A percentile compares a stretch with the other conserved stretches of the same genome.
phyloP scores from a whole-genome alignment of 495 filamentous ascomycete species.

The Clavariopsis aquatica region DNA sequence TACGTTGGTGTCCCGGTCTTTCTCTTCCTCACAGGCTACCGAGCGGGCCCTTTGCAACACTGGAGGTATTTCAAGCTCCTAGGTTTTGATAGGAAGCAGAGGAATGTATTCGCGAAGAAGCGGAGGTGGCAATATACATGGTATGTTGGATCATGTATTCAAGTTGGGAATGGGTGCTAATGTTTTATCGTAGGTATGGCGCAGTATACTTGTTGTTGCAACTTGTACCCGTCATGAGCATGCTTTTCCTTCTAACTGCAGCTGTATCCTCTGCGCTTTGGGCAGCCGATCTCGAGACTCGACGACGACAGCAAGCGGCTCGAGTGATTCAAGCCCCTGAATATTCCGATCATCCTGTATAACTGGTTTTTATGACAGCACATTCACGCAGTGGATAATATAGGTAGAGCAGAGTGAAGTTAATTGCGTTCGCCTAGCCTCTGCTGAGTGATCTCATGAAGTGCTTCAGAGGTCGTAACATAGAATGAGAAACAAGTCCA shows the following conservation, averaged over 20 bases:
- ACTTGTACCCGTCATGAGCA: conserved; percentile 62
- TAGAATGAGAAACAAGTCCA: too few relatives aligned
- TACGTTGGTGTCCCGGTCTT: conserved; percentile 65
- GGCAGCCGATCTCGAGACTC: conserved; percentile 59
- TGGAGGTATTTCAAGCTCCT: conserved; percentile 66
- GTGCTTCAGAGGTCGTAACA: too few relatives aligned
- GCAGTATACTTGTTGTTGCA: conserved; percentile 62
- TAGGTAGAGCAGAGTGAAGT: background rate
- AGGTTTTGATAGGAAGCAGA: conserved; percentile 58
- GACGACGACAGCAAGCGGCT: conserved; percentile 26
- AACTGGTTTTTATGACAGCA: too few relatives aligned
- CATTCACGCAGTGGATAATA: too few relatives aligned
- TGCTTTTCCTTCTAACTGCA: conserved; percentile 68
- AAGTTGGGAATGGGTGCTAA: background rate
- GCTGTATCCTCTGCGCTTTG: conserved; percentile 65
- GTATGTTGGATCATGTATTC: conserved; percentile 39
- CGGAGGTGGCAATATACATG: conserved; percentile 63
- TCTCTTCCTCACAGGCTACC: conserved; percentile 62
- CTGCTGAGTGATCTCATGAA: too few relatives aligned
- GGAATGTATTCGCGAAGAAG: conserved; percentile 55
- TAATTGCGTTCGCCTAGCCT: background rate
- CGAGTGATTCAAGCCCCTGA: background rate
- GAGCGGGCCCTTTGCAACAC: conserved; percentile 66
- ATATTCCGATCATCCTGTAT: conserved; percentile 7
- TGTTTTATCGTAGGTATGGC: conserved; percentile 54